Percentiles rank a stretch among this genome's conserved stretches.
phyloP scores from a whole-genome alignment of 805 yeast genomes.

The Ogataea angusta region DNA sequence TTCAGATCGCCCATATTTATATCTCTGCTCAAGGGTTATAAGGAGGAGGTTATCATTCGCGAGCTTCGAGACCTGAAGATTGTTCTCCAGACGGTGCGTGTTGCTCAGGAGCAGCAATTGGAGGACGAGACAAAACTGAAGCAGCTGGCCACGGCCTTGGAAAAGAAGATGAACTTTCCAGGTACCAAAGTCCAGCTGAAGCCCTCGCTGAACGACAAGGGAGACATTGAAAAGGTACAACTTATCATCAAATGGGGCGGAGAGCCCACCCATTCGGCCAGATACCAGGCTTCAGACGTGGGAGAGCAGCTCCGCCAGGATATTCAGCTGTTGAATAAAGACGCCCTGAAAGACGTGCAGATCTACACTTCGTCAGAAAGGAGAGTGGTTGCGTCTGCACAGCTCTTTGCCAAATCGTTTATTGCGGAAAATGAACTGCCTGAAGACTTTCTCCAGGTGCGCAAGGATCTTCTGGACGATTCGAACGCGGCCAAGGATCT shows the following conservation, averaged over 20 bases:
- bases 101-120: constrained; percentile 72
- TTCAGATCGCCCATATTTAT: constrained; percentile 85
- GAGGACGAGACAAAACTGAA: constrained; percentile 79
- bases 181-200: constrained; percentile 96
- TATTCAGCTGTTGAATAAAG: constrained; percentile 77
- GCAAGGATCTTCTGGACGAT: constrained; percentile 92
- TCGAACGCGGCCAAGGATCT: constrained; percentile 96
- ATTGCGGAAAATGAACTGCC: constrained; percentile 69
- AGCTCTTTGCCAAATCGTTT: constrained; percentile 72
- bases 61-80: constrained; percentile 82
- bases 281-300: constrained; percentile 88
- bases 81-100: constrained; percentile 77
- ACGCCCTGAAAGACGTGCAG: constrained; percentile 78
- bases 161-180: constrained; percentile 84
- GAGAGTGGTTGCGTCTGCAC: constrained; percentile 91
- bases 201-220: constrained; percentile 68
- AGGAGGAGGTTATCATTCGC: constrained; percentile 92
- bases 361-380: constrained; percentile 92
- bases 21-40: constrained; percentile 86
- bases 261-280: constrained; percentile 97
- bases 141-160: constrained; percentile 78
- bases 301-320: constrained; percentile 97
- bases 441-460: constrained; percentile 72
- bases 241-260: constrained; percentile 99
- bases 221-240: constrained; percentile 89